A percentile compares a stretch with the other conserved stretches of the same genome.
phyloP scores from a whole-genome alignment of 495 filamentous ascomycete species.

The Collariella sp. region DNA sequence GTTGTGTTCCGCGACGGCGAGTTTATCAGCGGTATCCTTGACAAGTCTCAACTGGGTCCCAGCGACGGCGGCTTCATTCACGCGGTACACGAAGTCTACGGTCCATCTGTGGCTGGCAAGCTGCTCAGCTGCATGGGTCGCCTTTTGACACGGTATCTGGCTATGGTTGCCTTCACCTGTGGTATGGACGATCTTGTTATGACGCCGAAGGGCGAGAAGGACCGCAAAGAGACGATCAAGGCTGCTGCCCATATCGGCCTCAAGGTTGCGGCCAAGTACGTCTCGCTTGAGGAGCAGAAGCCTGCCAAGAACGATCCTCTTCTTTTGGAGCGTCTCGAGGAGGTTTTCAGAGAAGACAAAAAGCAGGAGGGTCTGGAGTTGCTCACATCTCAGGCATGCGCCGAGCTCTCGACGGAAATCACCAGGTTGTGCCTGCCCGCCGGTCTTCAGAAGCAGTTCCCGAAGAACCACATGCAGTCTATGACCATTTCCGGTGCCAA shows the following conservation, averaged over 20 bases:
- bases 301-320: slow-evolving; percentile 54
- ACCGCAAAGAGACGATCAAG: slow-evolving; percentile 59
- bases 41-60: slow-evolving; percentile 92
- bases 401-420: slow-evolving; percentile 66
- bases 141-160: slow-evolving; percentile 78
- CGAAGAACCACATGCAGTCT: slow-evolving; percentile 95
- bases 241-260: slow-evolving; percentile 66
- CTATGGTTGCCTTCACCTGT: slow-evolving; percentile 92
- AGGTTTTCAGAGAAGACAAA: slow-evolving; percentile 79
- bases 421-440: slow-evolving; percentile 68
- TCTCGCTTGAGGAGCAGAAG: slow-evolving; percentile 64
- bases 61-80: slow-evolving; percentile 82
- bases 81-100: slow-evolving; percentile 87
- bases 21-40: slow-evolving; percentile 81
- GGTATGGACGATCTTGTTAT: slow-evolving; percentile 93
- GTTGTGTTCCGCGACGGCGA: slow-evolving; percentile 84
- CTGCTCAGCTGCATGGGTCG: slow-evolving; percentile 82
- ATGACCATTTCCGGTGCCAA: slow-evolving; percentile 98
- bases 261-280: slow-evolving; percentile 80
- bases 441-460: slow-evolving; percentile 84
- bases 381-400: slow-evolving; percentile 66
- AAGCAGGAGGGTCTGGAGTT: slow-evolving; percentile 85
- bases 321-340: slow-evolving; percentile 69
- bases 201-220: slow-evolving; percentile 68
- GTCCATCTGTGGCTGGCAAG: slow-evolving; percentile 73